Conservation (phyloP, 139 green algal species). For the Coelastrella sp. region DNA sequence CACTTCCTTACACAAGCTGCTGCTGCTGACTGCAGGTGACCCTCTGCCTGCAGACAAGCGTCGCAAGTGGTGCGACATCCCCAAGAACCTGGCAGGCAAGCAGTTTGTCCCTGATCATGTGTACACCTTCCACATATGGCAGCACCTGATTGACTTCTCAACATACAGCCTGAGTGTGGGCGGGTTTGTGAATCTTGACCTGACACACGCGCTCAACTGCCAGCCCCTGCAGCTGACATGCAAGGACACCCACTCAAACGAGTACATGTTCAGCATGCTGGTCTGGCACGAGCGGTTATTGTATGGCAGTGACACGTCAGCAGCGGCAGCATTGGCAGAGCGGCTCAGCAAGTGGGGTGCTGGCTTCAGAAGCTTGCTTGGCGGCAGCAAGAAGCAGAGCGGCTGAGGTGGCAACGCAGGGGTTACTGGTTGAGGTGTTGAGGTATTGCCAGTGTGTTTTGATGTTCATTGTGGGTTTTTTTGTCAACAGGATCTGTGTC, state of each 20-base stretch:
- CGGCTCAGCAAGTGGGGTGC: constrained; percentile 20
- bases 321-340: constrained; percentile 34
- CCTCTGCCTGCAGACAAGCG: constrained; percentile 35
- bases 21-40: neutral
- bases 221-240: constrained; percentile 50
- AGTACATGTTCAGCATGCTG: constrained; percentile 46
- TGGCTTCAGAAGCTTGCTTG: neutral
- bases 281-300: constrained; percentile 47
- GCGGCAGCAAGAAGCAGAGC: constrained; percentile 21
- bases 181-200: constrained; percentile 45
- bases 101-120: constrained; percentile 28
- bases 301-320: constrained; percentile 14
- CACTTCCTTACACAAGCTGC: no score
- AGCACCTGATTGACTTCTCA: constrained; percentile 52
- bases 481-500: no score
- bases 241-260: constrained; percentile 41
- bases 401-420: neutral
- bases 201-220: constrained; percentile 30
- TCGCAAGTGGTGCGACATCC: constrained; percentile 50
- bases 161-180: constrained; percentile 48
- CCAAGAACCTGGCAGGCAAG: constrained; percentile 38
- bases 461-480: no score
- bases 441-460: no score
- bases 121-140: constrained; percentile 52
- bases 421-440: no score